phyloP scores from a whole-genome alignment of 2,329 filamentous ascomycete species.

The Pseudocercospora fuligena region DNA sequence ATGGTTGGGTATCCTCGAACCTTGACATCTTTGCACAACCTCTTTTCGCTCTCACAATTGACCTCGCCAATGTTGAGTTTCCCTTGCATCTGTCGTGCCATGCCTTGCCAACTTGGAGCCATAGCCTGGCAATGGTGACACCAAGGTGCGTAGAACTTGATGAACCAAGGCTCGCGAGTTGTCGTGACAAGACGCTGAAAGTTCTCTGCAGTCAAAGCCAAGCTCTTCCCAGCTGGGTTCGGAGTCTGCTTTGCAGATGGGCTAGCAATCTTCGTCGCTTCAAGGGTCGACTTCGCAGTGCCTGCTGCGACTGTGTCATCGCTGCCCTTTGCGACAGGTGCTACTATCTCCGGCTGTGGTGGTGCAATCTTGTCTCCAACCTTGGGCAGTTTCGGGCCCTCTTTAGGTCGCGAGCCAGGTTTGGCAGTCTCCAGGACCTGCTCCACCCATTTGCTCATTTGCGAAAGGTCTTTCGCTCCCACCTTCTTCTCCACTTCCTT shows the following conservation, averaged over 20 bases:
- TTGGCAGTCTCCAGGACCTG: constrained; percentile 74
- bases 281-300: constrained; percentile 51
- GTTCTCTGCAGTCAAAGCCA: constrained; percentile 77
- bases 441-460: constrained; percentile 74
- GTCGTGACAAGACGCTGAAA: constrained; percentile 87
- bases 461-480: constrained; percentile 70
- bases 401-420: constrained; percentile 76
- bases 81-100: constrained; percentile 89
- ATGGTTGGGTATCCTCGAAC: constrained; percentile 85
- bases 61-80: constrained; percentile 93
- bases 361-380: constrained; percentile 62
- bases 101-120: constrained; percentile 85
- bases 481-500: constrained; percentile 65
- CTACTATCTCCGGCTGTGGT: constrained; percentile 31
- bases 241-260: constrained; percentile 57
- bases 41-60: constrained; percentile 84
- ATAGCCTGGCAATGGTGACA: constrained; percentile 94
- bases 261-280: constrained; percentile 53
- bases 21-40: constrained; percentile 89
- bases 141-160: constrained; percentile 99
- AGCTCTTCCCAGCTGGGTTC: constrained; percentile 77
- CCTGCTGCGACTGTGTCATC: constrained; percentile 35
- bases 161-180: constrained; percentile 91
- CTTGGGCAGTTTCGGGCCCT: constrained; percentile 70
- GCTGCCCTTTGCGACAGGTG: constrained; percentile 36